Evolutionary conservation across 1,139 yeast species (phyloP).

Genomic region (Blastobotrys aristatus): DNA sequence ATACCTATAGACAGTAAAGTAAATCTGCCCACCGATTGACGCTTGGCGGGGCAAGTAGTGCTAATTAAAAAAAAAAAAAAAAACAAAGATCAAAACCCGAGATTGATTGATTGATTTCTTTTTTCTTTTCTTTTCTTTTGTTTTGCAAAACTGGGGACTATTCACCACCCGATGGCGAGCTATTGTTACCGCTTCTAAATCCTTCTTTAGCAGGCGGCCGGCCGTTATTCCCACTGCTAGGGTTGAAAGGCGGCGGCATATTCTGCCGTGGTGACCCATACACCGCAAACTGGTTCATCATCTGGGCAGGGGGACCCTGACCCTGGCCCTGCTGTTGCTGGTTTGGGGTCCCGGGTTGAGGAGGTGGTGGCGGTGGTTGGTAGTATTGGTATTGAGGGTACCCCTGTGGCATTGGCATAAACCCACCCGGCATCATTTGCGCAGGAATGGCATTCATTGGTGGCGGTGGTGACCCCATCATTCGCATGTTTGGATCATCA

Average conservation of each 20-base stretch:
- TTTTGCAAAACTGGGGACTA: too few species aligned
- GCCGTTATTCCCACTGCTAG: neutral
- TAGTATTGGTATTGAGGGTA: conserved; percentile 22
- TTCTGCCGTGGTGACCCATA: conserved; percentile 6
- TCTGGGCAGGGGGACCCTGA: conserved; percentile 15
- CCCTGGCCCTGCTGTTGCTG: neutral
- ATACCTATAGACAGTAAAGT: too few species aligned
- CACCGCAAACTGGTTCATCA: conserved; percentile 14
- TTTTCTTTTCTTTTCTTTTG: too few species aligned
- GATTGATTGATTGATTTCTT: too few species aligned
- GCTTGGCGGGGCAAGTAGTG: too few species aligned
- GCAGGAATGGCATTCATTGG: conserved; percentile 22
- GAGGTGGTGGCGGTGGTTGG: neutral
- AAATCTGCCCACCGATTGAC: too few species aligned
- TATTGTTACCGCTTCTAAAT: neutral
- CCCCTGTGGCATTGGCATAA: conserved; percentile 22
- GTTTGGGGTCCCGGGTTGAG: neutral
- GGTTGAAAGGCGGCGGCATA: conserved; percentile 6
- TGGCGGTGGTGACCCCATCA: conserved; percentile 25
- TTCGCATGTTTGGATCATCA: conserved; percentile 26
- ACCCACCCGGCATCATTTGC: conserved; percentile 24
- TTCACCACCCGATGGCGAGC: conserved; percentile 3
- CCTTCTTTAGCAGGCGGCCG: conserved; percentile 8
- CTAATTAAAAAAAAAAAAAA: too few species aligned
- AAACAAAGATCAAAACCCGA: too few species aligned